Base-by-base conservation (phyloP, 2,329 filamentous ascomycete genomes). In the Myrmaecium sp. region DNA sequence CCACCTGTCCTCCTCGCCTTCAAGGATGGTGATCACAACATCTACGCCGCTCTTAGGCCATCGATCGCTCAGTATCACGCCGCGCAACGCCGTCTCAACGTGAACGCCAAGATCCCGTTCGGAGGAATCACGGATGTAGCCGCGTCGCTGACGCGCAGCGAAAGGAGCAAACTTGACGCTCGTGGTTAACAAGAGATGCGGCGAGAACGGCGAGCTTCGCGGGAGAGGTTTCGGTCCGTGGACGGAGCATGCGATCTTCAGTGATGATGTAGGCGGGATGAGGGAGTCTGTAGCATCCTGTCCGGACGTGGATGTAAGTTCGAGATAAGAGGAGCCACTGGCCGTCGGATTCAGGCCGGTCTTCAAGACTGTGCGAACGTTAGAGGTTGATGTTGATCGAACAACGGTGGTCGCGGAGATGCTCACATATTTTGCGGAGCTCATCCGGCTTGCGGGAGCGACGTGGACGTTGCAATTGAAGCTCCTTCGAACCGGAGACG, bases 1-100 rank as follows among this genome's bases (percentile, higher is more conserved):
- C 62, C 67, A 72, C 18, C 61, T 59, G 41, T 86, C 77, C 47
- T 94, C 81, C 44, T 95, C 89, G 3, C 82, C 86, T 55, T 98
- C 89, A 11, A 98, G 62, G 25, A 98, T 73, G 1, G 83, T 94
- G 25, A 98, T 72, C 11, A 93, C 75, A 21, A 98, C 74, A 47
- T 98, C 89, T n/a, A 93, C 74, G 23, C 82, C 84, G 49, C 82
- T 93, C 61, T 98, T 98, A n/a, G 89, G 89, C 81, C 86, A 98
- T 31, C 86, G 66, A 47, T 94, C 84, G 9, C 82, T 83, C 44
- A 95, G 86, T 26, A 95, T 73, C 5, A 82, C 79, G 1, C 86
- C 86, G 17, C 83, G 69, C 26, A 98, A 62, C 14, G 89, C 84
- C 10, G 82, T 86, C 52, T 95, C 84, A 3, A 98, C 60, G 48